A percentile compares a stretch with the other conserved stretches of the same genome.
Conservation (phyloP, 108 stramenopile genomes). For the Nannochloropsis granulata region DNA sequence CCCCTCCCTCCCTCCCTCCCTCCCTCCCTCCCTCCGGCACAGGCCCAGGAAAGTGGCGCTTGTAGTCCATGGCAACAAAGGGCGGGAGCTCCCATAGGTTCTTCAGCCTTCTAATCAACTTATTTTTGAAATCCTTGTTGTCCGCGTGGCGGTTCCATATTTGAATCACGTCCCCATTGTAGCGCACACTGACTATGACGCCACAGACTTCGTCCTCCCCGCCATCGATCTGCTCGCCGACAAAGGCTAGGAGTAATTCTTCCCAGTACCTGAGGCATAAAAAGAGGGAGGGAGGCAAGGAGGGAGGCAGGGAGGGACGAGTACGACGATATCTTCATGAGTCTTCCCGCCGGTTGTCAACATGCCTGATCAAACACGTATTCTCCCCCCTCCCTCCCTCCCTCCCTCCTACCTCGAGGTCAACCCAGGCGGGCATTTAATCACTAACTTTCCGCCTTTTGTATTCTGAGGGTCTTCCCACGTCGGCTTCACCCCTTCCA, state of each 20-base stretch:
- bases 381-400: too few species aligned
- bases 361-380: too few species aligned
- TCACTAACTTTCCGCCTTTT: conserved; percentile 75
- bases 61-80: conserved; percentile 33
- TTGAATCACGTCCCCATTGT: conserved; percentile 70
- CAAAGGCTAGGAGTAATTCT: conserved; percentile 65
- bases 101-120: conserved; percentile 60
- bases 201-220: conserved; percentile 51
- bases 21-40: background rate
- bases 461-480: conserved; percentile 77
- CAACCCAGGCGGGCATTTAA: conserved; percentile 15
- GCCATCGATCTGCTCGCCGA: conserved; percentile 73
- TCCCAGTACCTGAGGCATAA: conserved; percentile 71
- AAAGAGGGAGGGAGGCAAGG: too few species aligned
- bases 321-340: too few species aligned
- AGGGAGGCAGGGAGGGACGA: too few species aligned
- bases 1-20: background rate
- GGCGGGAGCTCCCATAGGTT: conserved; percentile 55
- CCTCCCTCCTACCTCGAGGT: background rate
- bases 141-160: conserved; percentile 64
- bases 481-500: conserved; percentile 74
- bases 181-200: conserved; percentile 60
- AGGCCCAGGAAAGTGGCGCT: background rate
- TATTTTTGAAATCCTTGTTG: conserved; percentile 48
- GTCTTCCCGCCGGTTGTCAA: too few species aligned